Conservation (phyloP, 345 rosid genomes). For the rapeseed (Brassica napus) region DNA sequence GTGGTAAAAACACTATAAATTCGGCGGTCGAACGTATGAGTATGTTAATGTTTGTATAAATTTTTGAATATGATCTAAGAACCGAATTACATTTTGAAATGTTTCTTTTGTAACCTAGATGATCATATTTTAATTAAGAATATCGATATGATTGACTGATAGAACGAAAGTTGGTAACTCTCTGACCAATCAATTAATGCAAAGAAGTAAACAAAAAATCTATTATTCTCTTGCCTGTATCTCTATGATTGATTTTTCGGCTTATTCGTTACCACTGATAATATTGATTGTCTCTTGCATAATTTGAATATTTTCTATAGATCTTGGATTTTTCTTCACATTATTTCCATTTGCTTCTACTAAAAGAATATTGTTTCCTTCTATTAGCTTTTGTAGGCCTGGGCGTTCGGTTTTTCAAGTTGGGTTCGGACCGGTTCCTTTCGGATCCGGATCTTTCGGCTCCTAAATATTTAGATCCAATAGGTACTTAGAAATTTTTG, state of each 20-base stretch:
- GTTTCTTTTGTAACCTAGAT: no score
- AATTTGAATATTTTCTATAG: neutral
- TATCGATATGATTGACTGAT: neutral
- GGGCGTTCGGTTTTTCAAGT: no score
- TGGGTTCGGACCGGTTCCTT: no score
- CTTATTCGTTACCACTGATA: neutral
- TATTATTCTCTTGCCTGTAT: neutral
- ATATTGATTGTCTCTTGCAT: neutral
- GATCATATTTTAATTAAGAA: neutral
- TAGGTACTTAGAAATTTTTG: no score
- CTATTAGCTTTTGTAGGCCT: neutral
- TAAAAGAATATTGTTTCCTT: neutral
- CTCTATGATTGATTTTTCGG: neutral
- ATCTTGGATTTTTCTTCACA: neutral
- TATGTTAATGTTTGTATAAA: no score
- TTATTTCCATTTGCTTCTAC: neutral
- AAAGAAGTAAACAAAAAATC: neutral
- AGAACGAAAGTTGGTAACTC: neutral
- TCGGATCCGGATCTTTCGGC: no score
- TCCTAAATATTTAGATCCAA: no score
- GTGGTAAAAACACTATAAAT: neutral
- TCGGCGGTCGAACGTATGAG: neutral
- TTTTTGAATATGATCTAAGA: no score
- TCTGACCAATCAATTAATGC: neutral
- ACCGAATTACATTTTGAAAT: no score